phyloP scores from a whole-genome alignment of 164 flowering plant genomes.

The Stephania cephalantha region DNA sequence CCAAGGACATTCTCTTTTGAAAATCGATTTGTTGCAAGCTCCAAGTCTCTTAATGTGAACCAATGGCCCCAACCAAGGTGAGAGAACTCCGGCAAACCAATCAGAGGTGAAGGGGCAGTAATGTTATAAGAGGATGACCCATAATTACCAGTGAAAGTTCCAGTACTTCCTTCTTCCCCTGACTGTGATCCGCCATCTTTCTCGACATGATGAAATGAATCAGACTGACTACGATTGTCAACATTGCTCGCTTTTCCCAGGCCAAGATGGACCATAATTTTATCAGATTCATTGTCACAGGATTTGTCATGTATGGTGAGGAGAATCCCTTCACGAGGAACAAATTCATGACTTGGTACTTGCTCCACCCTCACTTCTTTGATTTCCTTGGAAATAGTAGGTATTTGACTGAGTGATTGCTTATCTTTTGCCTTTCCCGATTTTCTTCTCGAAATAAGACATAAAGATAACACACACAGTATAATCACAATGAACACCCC shows the following conservation, averaged over 20 bases:
- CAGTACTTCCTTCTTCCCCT: constrained; percentile 44
- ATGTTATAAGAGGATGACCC: constrained; percentile 38
- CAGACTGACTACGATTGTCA: constrained; percentile 52
- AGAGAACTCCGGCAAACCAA: constrained; percentile 79
- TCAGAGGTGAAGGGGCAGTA: constrained; percentile 59
- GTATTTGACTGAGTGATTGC: constrained; percentile 43
- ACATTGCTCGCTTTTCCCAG: constrained; percentile 30
- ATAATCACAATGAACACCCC: constrained; percentile 44
- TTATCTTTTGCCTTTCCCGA: constrained; percentile 35
- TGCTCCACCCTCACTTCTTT: constrained; percentile 70
- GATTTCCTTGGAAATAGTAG: constrained; percentile 56
- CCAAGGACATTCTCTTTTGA: constrained; percentile 75
- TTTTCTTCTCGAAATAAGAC: constrained; percentile 54
- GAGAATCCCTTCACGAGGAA: constrained; percentile 30
- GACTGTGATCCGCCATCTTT: constrained; percentile 49
- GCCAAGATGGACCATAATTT: constrained; percentile 37
- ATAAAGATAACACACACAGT: constrained; percentile 43
- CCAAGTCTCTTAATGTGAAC: constrained; percentile 85
- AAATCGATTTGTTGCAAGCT: constrained; percentile 66
- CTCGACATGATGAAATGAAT: constrained; percentile 50
- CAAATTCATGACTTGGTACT: constrained; percentile 30
- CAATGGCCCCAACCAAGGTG: constrained; percentile 97
- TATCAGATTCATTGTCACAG: constrained; percentile 52
- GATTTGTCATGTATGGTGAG: constrained; percentile 40
- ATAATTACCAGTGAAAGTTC: constrained; percentile 18